phyloP scores from a whole-genome alignment of 176 grass and related monocot genomes.

The Olyra latifolia region DNA sequence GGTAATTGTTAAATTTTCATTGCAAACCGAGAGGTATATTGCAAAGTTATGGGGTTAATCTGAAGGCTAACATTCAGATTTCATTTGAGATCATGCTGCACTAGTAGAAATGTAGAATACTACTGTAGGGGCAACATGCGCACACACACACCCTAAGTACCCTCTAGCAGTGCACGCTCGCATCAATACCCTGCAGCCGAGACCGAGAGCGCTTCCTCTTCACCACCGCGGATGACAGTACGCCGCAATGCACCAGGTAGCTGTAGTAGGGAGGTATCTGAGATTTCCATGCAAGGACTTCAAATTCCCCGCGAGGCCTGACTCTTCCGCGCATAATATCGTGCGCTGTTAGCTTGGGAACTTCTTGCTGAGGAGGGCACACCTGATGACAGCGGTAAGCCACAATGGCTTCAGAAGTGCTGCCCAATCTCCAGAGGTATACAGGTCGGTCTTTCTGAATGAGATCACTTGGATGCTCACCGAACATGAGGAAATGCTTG shows the following conservation, averaged over 20 bases:
- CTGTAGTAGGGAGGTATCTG: slow-evolving; percentile 4
- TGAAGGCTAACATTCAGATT: not conserved
- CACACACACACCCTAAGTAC: not conserved
- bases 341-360: not conserved
- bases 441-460: not conserved
- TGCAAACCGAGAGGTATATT: not conserved
- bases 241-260: not conserved
- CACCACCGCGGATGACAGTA: not conserved
- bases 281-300: not conserved
- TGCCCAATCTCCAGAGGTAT: not conserved
- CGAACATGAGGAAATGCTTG: not conserved
- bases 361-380: not conserved
- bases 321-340: not conserved
- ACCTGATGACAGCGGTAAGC: not conserved
- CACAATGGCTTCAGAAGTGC: not conserved
- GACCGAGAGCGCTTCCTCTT: slow-evolving; percentile 21
- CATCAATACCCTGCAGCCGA: slow-evolving; percentile 3
- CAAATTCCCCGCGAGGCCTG: not conserved
- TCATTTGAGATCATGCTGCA: not conserved
- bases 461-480: not conserved
- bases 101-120: not conserved
- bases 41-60: not conserved
- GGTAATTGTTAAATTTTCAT: not conserved
- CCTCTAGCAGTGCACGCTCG: not conserved
- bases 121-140: not conserved